Evolutionary conservation across 2,329 filamentous ascomycete genomes (phyloP), one percentile per base, ranked within the genome.

Genomic region (Rutstroemia sp.): DNA sequence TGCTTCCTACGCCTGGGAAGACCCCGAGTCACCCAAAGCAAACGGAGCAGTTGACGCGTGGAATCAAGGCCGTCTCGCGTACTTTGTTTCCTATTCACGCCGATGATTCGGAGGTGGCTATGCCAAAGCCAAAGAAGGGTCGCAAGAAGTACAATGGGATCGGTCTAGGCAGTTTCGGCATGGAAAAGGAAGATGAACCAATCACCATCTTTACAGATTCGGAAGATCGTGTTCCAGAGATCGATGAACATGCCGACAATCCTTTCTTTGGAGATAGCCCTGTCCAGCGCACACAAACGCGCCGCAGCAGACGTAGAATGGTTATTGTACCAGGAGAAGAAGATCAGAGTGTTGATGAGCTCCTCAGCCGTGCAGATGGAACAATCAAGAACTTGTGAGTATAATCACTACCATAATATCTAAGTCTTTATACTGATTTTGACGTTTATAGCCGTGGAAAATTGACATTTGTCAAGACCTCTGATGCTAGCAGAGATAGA

Each of bases 181-280:
- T 71, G 7, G 79, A 83, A 51, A 77, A 80, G n/a, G 72, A 82
- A 44, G 74, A 78, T 44, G 56, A 58, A 14, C 70, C 76, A n/a
- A 88, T 92, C 63, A 71, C 80, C 61, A 89, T 92, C 65, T 92
- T 84, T 68, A 91, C 86, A 42, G 88, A 94, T 69, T 83, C 88
- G 0, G 86, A 90, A 61, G 91, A 95, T 63, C 84, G 86, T 54
- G 72, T 91, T 44, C 89, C 89, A 19, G 79, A 83, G 60, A 73
- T 82, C 44, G 87, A 90, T 64, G 69, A 73, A n/a, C 83, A 78
- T 62, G 72, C 75, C 6, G 83, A 85, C 25, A 94, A 92, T 67
- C 88, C 88, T 1, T 94, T 92, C 69, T 79, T 83, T 58, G 80
- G 78, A 52, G 74, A 75, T 46, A 60, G 63, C 34, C 66, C 73